phyloP scores from a whole-genome alignment of 2,329 filamentous ascomycete species.

The Aspergillus caelatus region DNA sequence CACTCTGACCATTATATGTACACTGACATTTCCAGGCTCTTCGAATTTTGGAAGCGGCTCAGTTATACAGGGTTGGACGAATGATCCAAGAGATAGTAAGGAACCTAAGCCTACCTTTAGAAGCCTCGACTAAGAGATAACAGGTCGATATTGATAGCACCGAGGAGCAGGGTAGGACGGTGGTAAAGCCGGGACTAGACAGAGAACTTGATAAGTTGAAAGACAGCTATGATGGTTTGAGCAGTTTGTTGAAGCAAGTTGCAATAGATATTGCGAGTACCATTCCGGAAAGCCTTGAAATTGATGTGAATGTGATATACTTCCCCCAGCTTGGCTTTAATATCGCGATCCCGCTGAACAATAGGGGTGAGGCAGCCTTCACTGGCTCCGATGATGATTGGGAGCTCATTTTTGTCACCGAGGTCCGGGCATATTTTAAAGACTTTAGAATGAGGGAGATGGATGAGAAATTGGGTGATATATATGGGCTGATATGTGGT shows the following conservation, averaged over 20 bases:
- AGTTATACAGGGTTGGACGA: constrained; percentile 68
- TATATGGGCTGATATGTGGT: constrained; percentile 83
- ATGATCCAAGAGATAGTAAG: constrained; percentile 67
- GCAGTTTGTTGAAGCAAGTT: constrained; percentile 70
- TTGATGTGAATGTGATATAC: constrained; percentile 76
- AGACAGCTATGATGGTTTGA: constrained; percentile 75
- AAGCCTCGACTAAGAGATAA: constrained; percentile 14
- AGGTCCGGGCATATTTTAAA: constrained; percentile 80
- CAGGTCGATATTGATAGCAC: constrained; percentile 79
- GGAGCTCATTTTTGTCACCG: constrained; percentile 76
- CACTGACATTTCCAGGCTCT: constrained; percentile 51
- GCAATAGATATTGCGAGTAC: constrained; percentile 64
- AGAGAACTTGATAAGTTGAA: constrained; percentile 76
- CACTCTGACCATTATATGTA: not conserved
- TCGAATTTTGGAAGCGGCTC: constrained; percentile 59
- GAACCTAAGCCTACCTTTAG: not conserved
- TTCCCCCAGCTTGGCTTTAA: constrained; percentile 92
- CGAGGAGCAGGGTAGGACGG: constrained; percentile 68
- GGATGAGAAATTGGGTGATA: constrained; percentile 79
- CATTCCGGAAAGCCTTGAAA: constrained; percentile 61
- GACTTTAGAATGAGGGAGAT: constrained; percentile 78
- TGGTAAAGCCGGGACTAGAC: constrained; percentile 73
- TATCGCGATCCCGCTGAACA: constrained; percentile 69
- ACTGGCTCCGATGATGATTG: constrained; percentile 69
- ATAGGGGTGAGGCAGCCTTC: constrained; percentile 63